Percentiles rank a stretch among this genome's conserved stretches.
Conservation (phyloP, 768 basidiomycete species). For the Suillus tomentosus region DNA sequence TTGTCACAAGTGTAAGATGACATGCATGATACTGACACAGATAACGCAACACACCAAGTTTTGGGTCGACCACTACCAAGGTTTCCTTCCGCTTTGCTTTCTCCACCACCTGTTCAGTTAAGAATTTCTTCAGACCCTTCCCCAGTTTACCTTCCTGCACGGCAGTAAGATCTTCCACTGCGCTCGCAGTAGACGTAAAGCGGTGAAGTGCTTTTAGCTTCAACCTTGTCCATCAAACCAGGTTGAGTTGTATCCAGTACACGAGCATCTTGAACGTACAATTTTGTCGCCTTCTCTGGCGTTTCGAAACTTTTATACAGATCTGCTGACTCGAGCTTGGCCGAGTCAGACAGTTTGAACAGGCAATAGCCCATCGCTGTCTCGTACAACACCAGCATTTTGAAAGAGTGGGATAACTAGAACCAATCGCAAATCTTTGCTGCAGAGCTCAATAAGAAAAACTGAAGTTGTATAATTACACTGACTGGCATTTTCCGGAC, state of each 20-base stretch:
- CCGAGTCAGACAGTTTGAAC: constrained; percentile 91
- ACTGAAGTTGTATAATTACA: constrained; percentile 5
- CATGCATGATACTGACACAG: constrained; percentile 7
- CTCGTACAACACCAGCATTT: constrained; percentile 96
- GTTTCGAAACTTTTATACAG: constrained; percentile 92
- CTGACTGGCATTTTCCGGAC: neutral
- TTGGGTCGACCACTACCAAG: constrained; percentile 85
- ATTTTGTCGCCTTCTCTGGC: constrained; percentile 87
- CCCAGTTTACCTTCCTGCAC: constrained; percentile 92
- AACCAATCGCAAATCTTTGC: constrained; percentile 12
- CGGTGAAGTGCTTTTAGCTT: constrained; percentile 95
- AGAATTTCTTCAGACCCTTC: constrained; percentile 91
- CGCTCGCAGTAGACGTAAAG: constrained; percentile 93
- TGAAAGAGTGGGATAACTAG: constrained; percentile 20
- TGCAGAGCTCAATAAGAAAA: constrained; percentile 9
- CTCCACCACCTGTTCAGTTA: constrained; percentile 80
- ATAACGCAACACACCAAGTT: constrained; percentile 66
- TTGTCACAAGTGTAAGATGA: constrained; percentile 31
- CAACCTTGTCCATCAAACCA: constrained; percentile 52
- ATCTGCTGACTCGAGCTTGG: constrained; percentile 84
- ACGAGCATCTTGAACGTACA: constrained; percentile 56
- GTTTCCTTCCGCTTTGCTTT: constrained; percentile 91
- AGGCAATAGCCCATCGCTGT: constrained; percentile 96
- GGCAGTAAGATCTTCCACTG: constrained; percentile 95
- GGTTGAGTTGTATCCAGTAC: constrained; percentile 2